phyloP scores from a whole-genome alignment of 2,329 filamentous ascomycete genomes.

The Helotiales sp. region DNA sequence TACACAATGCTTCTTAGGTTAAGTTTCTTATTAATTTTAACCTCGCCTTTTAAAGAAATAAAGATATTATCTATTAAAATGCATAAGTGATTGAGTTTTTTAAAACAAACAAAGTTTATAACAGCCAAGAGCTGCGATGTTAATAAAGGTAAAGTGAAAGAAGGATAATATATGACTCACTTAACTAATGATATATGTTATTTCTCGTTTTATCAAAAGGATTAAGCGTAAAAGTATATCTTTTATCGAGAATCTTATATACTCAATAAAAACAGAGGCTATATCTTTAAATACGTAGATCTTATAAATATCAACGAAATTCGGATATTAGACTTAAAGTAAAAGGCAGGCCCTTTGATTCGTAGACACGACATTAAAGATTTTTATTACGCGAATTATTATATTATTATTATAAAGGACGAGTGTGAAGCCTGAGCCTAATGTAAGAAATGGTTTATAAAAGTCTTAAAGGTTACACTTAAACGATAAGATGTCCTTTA shows the following conservation, averaged over 20 bases:
- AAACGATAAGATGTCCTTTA: background rate
- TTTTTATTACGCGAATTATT: background rate
- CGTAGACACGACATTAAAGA: background rate
- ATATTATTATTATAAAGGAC: background rate
- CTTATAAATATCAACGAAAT: background rate
- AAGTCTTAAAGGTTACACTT: slow-evolving; percentile 1
- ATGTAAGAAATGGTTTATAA: background rate
- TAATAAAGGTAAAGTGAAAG: background rate
- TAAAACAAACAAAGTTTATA: background rate
- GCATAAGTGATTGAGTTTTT: background rate
- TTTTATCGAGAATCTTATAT: background rate
- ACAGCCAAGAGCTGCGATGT: background rate
- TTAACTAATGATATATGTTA: too few relatives aligned
- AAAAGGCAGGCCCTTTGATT: background rate
- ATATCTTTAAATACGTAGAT: background rate
- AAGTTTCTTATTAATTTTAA: background rate
- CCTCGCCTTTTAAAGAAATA: background rate
- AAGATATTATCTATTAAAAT: background rate
- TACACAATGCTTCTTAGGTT: background rate
- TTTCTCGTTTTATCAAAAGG: background rate
- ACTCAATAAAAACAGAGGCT: background rate
- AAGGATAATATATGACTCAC: background rate
- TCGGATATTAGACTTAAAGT: background rate
- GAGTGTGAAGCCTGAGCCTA: background rate
- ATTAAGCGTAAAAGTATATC: background rate